phyloP scores from a whole-genome alignment of 2,329 filamentous ascomycete genomes.

The Sporothrix dimorphospora region DNA sequence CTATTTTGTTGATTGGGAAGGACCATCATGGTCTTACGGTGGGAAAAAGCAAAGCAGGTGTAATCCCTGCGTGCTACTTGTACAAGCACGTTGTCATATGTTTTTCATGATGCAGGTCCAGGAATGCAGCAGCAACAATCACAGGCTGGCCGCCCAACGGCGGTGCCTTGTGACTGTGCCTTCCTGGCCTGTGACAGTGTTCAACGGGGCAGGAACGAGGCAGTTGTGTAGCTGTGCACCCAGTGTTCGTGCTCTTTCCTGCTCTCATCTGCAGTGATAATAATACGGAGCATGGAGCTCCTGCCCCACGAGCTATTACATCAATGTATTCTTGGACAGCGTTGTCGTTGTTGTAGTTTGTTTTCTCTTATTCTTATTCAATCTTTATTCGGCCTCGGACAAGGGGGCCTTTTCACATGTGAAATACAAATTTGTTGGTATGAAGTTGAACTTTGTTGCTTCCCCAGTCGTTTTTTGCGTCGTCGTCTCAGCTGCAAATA shows the following conservation, averaged over 20 bases:
- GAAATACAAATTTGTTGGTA: not conserved
- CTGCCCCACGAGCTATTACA: not conserved
- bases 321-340: not conserved
- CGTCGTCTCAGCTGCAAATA: not conserved
- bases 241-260: not conserved
- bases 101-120: conserved; percentile 12
- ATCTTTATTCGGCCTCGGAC: not conserved
- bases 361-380: not conserved
- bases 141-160: not conserved
- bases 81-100: conserved; percentile 6
- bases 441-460: not conserved
- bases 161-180: not conserved
- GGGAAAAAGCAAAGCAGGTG: conserved; percentile 1
- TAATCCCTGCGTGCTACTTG: not conserved
- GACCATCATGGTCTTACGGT: conserved; percentile 11
- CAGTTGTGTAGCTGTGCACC: not conserved
- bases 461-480: not conserved
- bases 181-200: not conserved
- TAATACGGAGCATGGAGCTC: not conserved
- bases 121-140: conserved; percentile 1
- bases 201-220: not conserved
- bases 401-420: not conserved
- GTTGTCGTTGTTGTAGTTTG: not conserved
- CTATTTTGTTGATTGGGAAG: conserved; percentile 18
- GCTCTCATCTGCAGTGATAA: not conserved